A percentile compares a stretch with the other conserved stretches of the same genome.
phyloP scores from a whole-genome alignment of 805 yeast genomes.

The Suhomyces kilbournensis region DNA sequence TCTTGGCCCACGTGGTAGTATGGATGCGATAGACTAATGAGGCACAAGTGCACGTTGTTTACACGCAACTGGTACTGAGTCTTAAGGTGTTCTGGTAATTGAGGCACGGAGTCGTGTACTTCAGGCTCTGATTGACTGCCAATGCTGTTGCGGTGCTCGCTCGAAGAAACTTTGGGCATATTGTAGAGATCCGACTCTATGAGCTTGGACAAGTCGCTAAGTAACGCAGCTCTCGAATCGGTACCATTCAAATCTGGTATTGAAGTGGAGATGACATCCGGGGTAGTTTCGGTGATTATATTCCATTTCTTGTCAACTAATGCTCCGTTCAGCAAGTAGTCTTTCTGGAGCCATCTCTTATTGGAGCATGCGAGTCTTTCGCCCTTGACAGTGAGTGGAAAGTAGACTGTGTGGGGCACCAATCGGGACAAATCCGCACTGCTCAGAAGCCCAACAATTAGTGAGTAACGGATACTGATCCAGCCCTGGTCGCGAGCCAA shows the following conservation, averaged over 20 bases:
- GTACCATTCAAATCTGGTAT: background rate
- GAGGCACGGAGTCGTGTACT: conserved; percentile 17
- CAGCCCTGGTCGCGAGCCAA: conserved; percentile 38
- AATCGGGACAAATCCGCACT: conserved; percentile 9
- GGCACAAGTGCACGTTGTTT: conserved; percentile 31
- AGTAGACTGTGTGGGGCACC: conserved; percentile 27
- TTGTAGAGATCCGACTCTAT: conserved; percentile 31
- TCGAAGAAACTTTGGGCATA: conserved; percentile 32
- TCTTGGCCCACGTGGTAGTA: conserved; percentile 40
- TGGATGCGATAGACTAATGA: conserved; percentile 30
- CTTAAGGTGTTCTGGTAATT: conserved; percentile 26
- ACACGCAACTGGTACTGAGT: conserved; percentile 38
- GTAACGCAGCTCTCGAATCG: conserved; percentile 16
- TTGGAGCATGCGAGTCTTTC: conserved; percentile 20
- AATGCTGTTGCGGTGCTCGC: conserved; percentile 31
- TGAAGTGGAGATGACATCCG: background rate
- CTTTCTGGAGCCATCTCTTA: conserved; percentile 26
- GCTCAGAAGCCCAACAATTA: conserved; percentile 32
- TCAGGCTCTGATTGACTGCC: conserved; percentile 11
- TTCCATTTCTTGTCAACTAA: conserved; percentile 29
- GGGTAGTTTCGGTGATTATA: conserved; percentile 2
- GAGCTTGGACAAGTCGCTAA: conserved; percentile 30
- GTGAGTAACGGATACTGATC: conserved; percentile 34
- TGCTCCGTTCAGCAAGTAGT: conserved; percentile 23
- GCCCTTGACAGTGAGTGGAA: conserved; percentile 30